Percentiles rank a stretch among this genome's conserved stretches.
These are phyloP conservation scores for Arctium lappa DNA, from an alignment of 129 eudicot species.

Conservation along the genomic window DNA sequence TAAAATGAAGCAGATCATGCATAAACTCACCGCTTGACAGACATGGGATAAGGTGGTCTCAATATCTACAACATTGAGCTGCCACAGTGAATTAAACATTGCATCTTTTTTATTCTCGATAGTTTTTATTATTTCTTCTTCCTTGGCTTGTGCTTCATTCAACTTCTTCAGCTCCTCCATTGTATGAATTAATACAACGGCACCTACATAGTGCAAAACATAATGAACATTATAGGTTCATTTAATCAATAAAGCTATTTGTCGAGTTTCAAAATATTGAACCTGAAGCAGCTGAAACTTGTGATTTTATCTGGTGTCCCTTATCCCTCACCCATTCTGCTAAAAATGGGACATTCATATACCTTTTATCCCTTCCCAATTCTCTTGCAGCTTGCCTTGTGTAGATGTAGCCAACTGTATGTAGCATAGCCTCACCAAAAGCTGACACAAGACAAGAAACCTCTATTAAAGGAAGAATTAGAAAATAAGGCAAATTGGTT, in stretches of 20 bases:
- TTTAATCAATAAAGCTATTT: background rate
- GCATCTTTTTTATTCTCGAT: constrained; percentile 58
- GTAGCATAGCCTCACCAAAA: constrained; percentile 75
- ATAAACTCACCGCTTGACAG: constrained; percentile 59
- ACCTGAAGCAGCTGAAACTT: constrained; percentile 70
- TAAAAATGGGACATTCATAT: constrained; percentile 60
- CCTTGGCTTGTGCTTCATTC: constrained; percentile 44
- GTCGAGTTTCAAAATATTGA: constrained; percentile 9
- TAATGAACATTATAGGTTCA: background rate
- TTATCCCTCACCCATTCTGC: constrained; percentile 80
- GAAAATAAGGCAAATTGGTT: background rate
- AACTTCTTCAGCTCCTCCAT: constrained; percentile 52
- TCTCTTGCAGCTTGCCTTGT: constrained; percentile 69
- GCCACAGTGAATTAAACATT: constrained; percentile 64
- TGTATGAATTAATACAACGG: constrained; percentile 47
- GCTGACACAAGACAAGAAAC: constrained; percentile 30
- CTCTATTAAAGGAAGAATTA: background rate
- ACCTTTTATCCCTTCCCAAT: constrained; percentile 56
- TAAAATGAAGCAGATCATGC: background rate
- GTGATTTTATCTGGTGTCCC: constrained; percentile 57
- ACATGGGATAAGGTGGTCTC: constrained; percentile 58
- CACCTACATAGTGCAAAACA: constrained; percentile 38
- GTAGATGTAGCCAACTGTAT: constrained; percentile 66
- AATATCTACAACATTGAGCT: constrained; percentile 64
- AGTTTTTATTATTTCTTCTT: constrained; percentile 43